Percentiles rank a stretch among this genome's conserved stretches.
phyloP scores from a whole-genome alignment of 169 alveolate genomes.

The Eimeria tenella region DNA sequence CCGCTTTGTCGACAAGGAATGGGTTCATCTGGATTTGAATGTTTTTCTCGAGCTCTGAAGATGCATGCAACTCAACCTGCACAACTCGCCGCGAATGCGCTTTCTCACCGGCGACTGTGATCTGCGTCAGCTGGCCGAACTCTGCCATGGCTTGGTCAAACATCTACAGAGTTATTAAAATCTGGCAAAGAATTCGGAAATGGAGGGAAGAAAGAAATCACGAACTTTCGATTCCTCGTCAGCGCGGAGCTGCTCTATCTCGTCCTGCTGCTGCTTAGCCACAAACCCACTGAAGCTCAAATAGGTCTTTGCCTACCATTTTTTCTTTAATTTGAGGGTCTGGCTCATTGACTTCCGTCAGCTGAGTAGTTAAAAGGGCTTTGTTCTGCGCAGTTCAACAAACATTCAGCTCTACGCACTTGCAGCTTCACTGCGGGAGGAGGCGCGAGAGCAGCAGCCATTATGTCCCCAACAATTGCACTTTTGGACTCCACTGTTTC shows the following conservation, averaged over 20 bases:
- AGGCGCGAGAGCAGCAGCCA: slow-evolving; percentile 57
- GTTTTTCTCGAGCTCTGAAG: slow-evolving; percentile 69
- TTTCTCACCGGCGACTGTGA: slow-evolving; percentile 70
- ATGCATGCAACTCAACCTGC: background rate
- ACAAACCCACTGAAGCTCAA: background rate
- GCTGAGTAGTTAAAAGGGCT: slow-evolving; percentile 22
- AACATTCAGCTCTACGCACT: background rate
- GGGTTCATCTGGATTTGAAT: slow-evolving; percentile 81
- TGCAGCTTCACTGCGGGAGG: slow-evolving; percentile 67
- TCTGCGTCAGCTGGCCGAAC: slow-evolving; percentile 74
- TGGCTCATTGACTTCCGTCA: slow-evolving; percentile 70
- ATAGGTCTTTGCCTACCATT: slow-evolving; percentile 26
- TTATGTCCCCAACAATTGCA: background rate
- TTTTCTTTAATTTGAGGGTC: slow-evolving; percentile 73
- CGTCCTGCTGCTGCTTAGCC: slow-evolving; percentile 43
- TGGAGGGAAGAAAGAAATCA: background rate
- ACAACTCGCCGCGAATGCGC: background rate
- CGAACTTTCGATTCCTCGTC: slow-evolving; percentile 76
- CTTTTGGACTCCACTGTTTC: background rate
- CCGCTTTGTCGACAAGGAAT: slow-evolving; percentile 78
- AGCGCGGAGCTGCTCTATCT: slow-evolving; percentile 76
- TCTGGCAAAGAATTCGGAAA: background rate
- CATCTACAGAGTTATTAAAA: slow-evolving; percentile 15
- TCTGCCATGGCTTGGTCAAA: slow-evolving; percentile 74
- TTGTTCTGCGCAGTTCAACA: background rate